Base-by-base conservation (phyloP, 176 grass and related monocot genomes). In the Coix lacrymajobi region DNA sequence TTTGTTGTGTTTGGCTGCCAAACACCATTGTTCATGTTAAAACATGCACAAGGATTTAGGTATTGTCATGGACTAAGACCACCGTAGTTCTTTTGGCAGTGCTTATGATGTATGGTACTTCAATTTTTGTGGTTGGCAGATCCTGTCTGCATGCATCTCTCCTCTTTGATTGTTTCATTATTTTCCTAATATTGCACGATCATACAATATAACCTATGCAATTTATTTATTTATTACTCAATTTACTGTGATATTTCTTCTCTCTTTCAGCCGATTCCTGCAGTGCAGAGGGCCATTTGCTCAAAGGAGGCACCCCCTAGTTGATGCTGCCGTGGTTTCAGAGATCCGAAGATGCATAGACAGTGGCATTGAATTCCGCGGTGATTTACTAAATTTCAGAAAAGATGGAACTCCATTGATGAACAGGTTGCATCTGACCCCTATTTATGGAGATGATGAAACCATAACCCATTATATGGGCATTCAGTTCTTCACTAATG, bases 201-300 rank as follows among this genome's bases (percentile, higher is more conserved):
- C 10, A 81, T 9, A 14, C n/a, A 66, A 10, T 61, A 28, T 81
- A 14, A 14, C 11, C 14, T 63, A 9, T 28, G 25, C 20, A 24
- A 43, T 68, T 66, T 73, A n/a, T 68, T 66, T 73, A n/a, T 74
- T 69, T 73, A 8, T 65, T 44, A 1, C 43, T 66, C n/a, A 38
- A 79, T 30, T 46, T 26, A 83, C 84, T 57, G 30, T 73, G 61
- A 38, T 51, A 71, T 48, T 77, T 87, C 13, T 49, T 71, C 22
- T 71, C 24, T 82, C 60, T 94, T 94, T 83, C 94, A 94, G 91
- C 40, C 91, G 94, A 26, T 97, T 97, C 77, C 87, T 97, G 70
- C 94, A 97, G 76, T 94, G 91, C 56, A 89, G 94, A 91, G 94
- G 94, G 3, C 94, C 94, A 37, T 97, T 93, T 81, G 94, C 94